Evolutionary conservation across 1,284 basidiomycete genomes (phyloP), one percentile per base, ranked within the genome.

Genomic region (Vanrija humicola): DNA sequence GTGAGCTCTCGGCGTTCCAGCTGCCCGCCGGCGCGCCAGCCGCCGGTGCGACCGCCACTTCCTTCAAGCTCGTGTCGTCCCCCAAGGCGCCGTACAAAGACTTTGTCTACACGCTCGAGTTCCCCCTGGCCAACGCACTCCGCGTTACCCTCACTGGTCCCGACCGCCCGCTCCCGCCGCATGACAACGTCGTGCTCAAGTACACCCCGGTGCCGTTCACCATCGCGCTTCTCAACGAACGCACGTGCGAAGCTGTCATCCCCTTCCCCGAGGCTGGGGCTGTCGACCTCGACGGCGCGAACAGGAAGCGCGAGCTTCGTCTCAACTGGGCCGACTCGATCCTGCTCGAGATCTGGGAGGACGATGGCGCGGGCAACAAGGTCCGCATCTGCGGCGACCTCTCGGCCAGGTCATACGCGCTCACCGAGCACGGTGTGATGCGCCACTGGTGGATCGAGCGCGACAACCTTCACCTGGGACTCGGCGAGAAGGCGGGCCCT

Each of bases 401-500:
- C 6, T 69, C 70, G 1, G 62, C 64, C 47, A 65, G 76, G 45
- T 75, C 74, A 8, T 78, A 76, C 53, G 72, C 74, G 19, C 66
- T 74, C 48, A 73, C 72, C 3, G 70, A 75, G 38, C 63, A 72
- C 38, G 77, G 77, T 26, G 63, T 78, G 42, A 69, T 67, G 48
- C 66, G 70, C 19, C 69, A 70, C 60, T 68, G 66, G 67, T 65
- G 61, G 57, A 55, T 68, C 28, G 64, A 67, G 43, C 54, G 60
- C 14, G 61, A 65, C 43, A 67, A 67, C 54, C 43, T 79, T 16
- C 73, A 76, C 55, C 61, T 78, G 25, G 78, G 78, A 14, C 53
- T 78, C 34, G 78, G 78, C 16, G 78, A 79, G 65, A 77, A 77
- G 53, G 76, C 68, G 0, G 78, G 72, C 0, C 78, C 78, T 14